Conservation (phyloP, 768 basidiomycete species). For the Amanita subjunquillea region DNA sequence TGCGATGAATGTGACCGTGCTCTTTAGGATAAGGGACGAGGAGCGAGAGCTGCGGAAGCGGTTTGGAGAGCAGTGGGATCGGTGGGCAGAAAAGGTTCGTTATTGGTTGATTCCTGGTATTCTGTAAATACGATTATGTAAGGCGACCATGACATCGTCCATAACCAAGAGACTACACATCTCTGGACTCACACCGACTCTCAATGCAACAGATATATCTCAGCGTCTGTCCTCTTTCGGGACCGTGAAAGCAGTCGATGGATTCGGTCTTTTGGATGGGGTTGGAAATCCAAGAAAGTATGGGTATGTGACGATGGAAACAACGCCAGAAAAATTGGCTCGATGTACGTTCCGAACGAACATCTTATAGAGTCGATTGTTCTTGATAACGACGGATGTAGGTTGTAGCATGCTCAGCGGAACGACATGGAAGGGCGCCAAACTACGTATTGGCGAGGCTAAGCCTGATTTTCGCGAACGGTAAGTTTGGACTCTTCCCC, state of each 20-base stretch:
- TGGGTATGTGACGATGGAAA: constrained; percentile 65
- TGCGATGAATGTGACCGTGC: neutral
- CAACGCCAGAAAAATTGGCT: constrained; percentile 44
- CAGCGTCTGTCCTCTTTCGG: constrained; percentile 57
- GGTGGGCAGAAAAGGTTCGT: too few species aligned
- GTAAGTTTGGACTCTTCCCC: constrained; percentile 21
- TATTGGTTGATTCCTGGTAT: too few species aligned
- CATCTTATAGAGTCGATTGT: neutral
- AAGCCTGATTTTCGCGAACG: constrained; percentile 61
- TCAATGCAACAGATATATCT: constrained; percentile 46
- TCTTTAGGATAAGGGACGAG: neutral
- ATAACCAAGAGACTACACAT: constrained; percentile 59
- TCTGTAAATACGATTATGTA: neutral
- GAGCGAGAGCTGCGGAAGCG: neutral
- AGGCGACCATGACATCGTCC: constrained; percentile 1
- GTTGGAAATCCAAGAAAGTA: constrained; percentile 62
- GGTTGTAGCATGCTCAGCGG: constrained; percentile 73
- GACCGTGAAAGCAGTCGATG: constrained; percentile 56
- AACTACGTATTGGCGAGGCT: constrained; percentile 76
- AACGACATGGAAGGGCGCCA: constrained; percentile 82
- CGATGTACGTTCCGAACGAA: constrained; percentile 39
- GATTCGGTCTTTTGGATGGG: constrained; percentile 53
- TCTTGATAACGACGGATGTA: constrained; percentile 14
- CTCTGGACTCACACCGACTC: constrained; percentile 63
- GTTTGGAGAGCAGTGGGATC: neutral